These are phyloP conservation scores for Tuber aestivum DNA, from an alignment of 495 filamentous ascomycete species.

Conservation along the genomic window DNA sequence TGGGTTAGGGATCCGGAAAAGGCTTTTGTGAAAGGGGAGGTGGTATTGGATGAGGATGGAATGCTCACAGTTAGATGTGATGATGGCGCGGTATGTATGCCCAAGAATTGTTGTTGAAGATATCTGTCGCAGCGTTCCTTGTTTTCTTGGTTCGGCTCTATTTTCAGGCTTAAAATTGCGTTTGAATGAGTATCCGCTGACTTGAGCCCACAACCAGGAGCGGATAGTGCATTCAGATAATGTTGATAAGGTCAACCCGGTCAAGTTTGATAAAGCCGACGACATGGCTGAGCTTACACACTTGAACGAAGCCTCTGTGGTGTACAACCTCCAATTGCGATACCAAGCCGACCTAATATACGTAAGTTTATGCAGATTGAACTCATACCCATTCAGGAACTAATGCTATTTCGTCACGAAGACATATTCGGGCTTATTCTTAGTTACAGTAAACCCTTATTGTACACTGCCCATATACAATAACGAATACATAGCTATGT, in stretches of 20 bases:
- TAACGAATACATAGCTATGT: constrained; percentile 95
- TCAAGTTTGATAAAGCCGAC: constrained; percentile 97
- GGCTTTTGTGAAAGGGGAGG: constrained; percentile 87
- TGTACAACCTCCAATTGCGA: constrained; percentile 89
- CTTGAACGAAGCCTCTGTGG: constrained; percentile 93
- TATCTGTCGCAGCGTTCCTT: neutral
- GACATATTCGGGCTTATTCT: constrained; percentile 95
- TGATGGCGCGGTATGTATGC: constrained; percentile 70
- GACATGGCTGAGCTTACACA: constrained; percentile 99
- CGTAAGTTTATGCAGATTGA: constrained; percentile 46
- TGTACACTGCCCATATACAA: constrained; percentile 91
- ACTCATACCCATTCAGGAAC: constrained; percentile 6
- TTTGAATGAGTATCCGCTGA: constrained; percentile 13
- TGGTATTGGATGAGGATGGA: constrained; percentile 70
- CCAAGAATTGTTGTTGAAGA: neutral
- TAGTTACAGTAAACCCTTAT: constrained; percentile 97
- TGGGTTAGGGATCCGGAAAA: constrained; percentile 82
- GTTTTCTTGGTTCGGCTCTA: neutral
- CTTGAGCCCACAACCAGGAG: constrained; percentile 53
- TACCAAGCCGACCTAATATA: constrained; percentile 97
- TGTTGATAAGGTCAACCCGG: constrained; percentile 97
- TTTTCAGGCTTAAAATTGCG: neutral
- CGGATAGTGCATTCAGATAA: constrained; percentile 74
- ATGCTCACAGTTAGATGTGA: constrained; percentile 82
- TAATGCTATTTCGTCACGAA: constrained; percentile 36